phyloP scores from a whole-genome alignment of 2,329 filamentous ascomycete genomes.

The Colletotrichum sp. region DNA sequence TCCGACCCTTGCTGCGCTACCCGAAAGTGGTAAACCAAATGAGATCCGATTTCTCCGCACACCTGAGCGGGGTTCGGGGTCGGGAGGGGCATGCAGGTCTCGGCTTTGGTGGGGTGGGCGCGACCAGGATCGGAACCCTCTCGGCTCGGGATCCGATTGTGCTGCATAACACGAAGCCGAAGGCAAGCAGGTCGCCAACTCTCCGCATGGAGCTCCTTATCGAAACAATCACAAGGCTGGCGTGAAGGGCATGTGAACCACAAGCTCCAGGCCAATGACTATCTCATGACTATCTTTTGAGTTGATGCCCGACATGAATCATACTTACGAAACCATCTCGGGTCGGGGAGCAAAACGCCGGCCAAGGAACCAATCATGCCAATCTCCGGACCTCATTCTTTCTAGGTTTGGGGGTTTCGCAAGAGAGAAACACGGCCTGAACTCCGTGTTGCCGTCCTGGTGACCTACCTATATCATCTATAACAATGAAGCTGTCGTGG shows the following conservation, averaged over 20 bases:
- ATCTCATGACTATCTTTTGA: not conserved
- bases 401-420: not conserved
- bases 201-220: not conserved
- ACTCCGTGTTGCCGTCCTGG: not conserved
- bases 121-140: not conserved
- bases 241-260: not conserved
- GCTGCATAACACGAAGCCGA: not conserved
- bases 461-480: not conserved
- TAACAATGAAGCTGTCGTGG: not conserved
- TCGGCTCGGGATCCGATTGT: not conserved
- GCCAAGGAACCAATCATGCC: not conserved
- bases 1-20: not conserved
- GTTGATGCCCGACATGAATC: not conserved
- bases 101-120: not conserved
- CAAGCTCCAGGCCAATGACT: not conserved
- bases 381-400: not conserved
- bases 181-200: not conserved
- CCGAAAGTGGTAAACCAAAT: not conserved
- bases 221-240: not conserved
- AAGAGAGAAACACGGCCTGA: not conserved
- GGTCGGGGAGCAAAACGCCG: not conserved
- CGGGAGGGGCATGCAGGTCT: not conserved
- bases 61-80: not conserved
- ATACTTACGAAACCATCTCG: not conserved
- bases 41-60: not conserved